These are phyloP conservation scores for Neoboletus brunneissimus DNA, from an alignment of 768 basidiomycete genomes.

Conservation along the genomic window DNA sequence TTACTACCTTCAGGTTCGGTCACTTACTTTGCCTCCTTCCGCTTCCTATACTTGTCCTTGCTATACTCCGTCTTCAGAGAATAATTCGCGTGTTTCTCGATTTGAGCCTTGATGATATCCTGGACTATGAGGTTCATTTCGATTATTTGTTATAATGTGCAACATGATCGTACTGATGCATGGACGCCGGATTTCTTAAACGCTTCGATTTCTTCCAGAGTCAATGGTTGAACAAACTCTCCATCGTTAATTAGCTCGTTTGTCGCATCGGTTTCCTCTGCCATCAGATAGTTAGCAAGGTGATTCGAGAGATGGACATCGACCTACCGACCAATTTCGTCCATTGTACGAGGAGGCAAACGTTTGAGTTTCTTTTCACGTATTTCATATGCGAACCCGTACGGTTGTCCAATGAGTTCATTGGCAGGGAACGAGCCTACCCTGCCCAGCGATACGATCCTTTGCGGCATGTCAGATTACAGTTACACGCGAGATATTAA, in stretches of 20 bases:
- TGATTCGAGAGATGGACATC: background rate
- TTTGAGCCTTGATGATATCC: slow-evolving; percentile 95
- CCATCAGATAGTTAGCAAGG: background rate
- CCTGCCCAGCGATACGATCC: slow-evolving; percentile 75
- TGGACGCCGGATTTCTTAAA: slow-evolving; percentile 81
- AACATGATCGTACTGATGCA: slow-evolving; percentile 54
- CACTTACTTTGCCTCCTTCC: slow-evolving; percentile 92
- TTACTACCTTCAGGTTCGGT: background rate
- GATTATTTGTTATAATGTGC: background rate
- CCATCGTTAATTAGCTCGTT: slow-evolving; percentile 95
- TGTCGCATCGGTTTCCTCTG: slow-evolving; percentile 96
- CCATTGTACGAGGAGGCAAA: slow-evolving; percentile 58
- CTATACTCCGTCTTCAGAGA: slow-evolving; percentile 95
- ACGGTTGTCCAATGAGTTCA: slow-evolving; percentile 78
- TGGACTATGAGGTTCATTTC: slow-evolving; percentile 34
- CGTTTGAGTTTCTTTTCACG: slow-evolving; percentile 63
- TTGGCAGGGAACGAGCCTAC: slow-evolving; percentile 79
- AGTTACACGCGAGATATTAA: slow-evolving; percentile 2
- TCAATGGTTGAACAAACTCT: slow-evolving; percentile 78
- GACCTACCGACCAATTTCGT: slow-evolving; percentile 67
- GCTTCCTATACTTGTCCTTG: slow-evolving; percentile 96
- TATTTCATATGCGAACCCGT: slow-evolving; percentile 89
- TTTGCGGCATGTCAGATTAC: slow-evolving; percentile 29
- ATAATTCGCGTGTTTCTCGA: slow-evolving; percentile 89
- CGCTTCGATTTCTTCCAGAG: slow-evolving; percentile 76